Evolutionary conservation across 164 flowering plant genomes (phyloP).

Genomic region (Stephania cephalantha): DNA sequence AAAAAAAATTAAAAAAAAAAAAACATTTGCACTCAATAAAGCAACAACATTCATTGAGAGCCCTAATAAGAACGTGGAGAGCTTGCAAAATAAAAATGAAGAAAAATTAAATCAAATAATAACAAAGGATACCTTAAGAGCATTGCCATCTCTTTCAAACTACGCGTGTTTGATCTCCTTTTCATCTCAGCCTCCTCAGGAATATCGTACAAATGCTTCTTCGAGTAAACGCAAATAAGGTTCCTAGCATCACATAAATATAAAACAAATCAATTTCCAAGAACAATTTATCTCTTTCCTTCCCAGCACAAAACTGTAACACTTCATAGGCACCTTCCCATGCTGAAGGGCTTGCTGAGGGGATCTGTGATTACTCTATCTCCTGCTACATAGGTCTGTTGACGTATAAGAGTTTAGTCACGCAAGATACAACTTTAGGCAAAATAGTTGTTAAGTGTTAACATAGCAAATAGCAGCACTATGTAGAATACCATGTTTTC

Average conservation of each 20-base stretch:
- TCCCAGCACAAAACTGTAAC: neutral
- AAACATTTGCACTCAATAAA: too few relatives aligned
- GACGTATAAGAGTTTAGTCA: conserved; percentile 15
- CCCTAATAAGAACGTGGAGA: too few relatives aligned
- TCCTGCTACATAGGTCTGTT: conserved; percentile 90
- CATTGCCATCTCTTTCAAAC: conserved; percentile 88
- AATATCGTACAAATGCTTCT: conserved; percentile 86
- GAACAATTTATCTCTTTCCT: neutral
- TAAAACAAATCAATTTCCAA: neutral
- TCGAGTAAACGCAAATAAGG: conserved; percentile 89
- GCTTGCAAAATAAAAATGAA: too few relatives aligned
- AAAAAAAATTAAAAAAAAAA: too few relatives aligned
- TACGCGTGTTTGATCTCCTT: conserved; percentile 70
- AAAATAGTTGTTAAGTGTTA: conserved; percentile 7
- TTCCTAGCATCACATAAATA: conserved; percentile 48
- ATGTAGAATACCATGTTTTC: conserved; percentile 55
- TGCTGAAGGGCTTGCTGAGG: conserved; percentile 97
- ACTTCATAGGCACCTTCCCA: conserved; percentile 68
- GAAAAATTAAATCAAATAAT: too few relatives aligned
- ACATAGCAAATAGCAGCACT: conserved; percentile 1
- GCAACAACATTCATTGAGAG: too few relatives aligned
- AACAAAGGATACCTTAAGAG: conserved; percentile 56
- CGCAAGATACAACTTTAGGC: conserved; percentile 3
- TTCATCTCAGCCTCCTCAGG: conserved; percentile 85
- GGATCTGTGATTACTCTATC: conserved; percentile 93